Evolutionary conservation across 148 eudicot genomes (phyloP).

Genomic region (Spergularia marina): DNA sequence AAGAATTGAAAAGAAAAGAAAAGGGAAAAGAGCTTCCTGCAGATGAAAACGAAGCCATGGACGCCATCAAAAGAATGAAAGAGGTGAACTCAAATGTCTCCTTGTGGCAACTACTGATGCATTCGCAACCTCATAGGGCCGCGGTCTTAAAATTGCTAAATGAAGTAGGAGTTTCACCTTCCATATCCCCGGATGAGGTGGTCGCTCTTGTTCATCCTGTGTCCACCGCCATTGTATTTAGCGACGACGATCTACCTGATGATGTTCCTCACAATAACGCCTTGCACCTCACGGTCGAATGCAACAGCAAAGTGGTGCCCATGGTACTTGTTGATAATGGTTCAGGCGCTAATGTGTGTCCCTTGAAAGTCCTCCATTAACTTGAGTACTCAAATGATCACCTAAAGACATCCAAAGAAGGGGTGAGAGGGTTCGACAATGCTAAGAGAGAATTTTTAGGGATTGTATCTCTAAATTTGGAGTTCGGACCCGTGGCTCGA

Average conservation of each 20-base stretch:
- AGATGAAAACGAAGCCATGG: background rate
- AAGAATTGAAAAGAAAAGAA: too few species aligned
- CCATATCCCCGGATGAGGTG: background rate
- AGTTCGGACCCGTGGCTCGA: too few species aligned
- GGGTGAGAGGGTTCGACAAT: background rate
- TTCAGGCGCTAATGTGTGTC: background rate
- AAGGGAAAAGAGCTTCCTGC: too few species aligned
- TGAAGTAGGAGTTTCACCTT: background rate
- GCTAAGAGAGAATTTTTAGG: background rate
- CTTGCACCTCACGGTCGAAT: background rate
- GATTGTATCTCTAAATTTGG: too few species aligned
- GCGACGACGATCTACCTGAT: background rate
- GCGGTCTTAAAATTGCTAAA: background rate
- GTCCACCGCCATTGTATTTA: background rate
- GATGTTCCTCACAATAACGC: background rate
- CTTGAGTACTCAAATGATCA: background rate
- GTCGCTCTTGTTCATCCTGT: background rate
- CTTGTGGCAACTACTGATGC: background rate
- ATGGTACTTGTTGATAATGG: background rate
- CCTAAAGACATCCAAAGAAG: background rate
- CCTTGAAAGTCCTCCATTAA: background rate
- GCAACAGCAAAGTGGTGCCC: background rate
- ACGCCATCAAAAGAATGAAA: background rate
- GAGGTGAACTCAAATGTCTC: background rate
- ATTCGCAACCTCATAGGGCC: background rate